Percentiles rank a stretch among this genome's conserved stretches.
phyloP scores from a whole-genome alignment of 2,329 filamentous ascomycete genomes.

The Ascochyta rabiei region DNA sequence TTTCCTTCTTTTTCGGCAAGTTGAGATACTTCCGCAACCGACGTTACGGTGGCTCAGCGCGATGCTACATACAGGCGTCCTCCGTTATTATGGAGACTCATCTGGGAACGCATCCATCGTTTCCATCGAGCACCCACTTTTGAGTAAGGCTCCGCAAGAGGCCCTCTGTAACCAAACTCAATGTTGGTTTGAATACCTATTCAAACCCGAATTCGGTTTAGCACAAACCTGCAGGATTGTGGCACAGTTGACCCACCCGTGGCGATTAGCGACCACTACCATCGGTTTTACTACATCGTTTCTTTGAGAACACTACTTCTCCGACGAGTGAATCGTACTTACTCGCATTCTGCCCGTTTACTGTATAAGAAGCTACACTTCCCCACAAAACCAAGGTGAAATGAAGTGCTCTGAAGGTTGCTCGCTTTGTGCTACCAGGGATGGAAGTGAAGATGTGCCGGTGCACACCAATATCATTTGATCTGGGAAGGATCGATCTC shows the following conservation, averaged over 20 bases:
- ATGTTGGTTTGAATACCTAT: constrained; percentile 9
- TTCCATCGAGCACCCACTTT: neutral
- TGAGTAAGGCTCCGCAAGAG: neutral
- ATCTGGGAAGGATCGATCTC: neutral
- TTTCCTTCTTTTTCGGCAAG: neutral
- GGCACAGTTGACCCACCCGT: constrained; percentile 2
- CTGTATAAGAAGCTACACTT: too few species aligned
- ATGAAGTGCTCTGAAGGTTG: too few species aligned
- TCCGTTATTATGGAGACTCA: constrained; percentile 1
- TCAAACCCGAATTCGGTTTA: constrained; percentile 1
- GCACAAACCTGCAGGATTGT: neutral
- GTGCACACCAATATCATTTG: neutral
- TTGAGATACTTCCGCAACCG: constrained; percentile 1
- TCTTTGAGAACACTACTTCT: neutral
- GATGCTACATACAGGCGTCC: neutral
- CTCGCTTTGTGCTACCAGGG: too few species aligned
- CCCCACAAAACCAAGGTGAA: too few species aligned
- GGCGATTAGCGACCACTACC: neutral
- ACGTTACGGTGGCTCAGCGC: neutral
- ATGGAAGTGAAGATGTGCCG: too few species aligned
- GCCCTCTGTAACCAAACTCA: neutral
- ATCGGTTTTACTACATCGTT: neutral
- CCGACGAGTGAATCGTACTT: too few species aligned
- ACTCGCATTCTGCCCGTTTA: too few species aligned
- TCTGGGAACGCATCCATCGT: constrained; percentile 7